Evolutionary conservation across 2,329 filamentous ascomycete genomes (phyloP), one percentile per base, ranked within the genome.

Genomic region (Lomentospora prolificans): DNA sequence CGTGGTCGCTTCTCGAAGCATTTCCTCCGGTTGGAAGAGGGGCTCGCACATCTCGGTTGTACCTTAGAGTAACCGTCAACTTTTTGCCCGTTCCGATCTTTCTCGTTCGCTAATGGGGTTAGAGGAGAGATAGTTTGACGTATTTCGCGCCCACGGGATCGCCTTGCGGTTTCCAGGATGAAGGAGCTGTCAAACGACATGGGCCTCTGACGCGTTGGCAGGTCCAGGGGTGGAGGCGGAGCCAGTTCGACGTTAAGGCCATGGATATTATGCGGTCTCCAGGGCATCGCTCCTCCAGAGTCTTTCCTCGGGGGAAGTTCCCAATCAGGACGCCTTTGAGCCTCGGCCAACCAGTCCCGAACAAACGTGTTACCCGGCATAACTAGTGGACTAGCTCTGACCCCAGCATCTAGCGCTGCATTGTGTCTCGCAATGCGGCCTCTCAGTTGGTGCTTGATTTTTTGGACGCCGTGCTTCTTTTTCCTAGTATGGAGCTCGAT

Each of bases 1-100:
- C 84, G 75, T 17, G 74, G 67, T 50, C 71, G 71, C 61, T 74
- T 81, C 55, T 79, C 73, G 56, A 76, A 83, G 9, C 10, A 46
- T 24, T 50, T 55, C 22, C 17, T 55, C 50, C 30, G 58, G 57
- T 36, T 53, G 36, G 53, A 60, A 58, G 56, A 41, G 19, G 36
- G 19, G 9, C 3, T 17, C 12, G 19, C 36, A 7, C n/a, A 41
- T 8, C 36, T 17, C 36, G 19, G 10, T 17, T 14, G 36, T 8
- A 14, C 10, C 14, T 39, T 39, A 2, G 14, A 17, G 3, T 6
- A 41, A 12, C 36, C 36, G 2, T 17, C 36, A 17, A 17, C 19
- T 17, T 17, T 17, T 7, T 41, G n/a, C 5, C n/a, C n/a, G 36
- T 19, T 17, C n/a, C 7, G 7, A 17, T 41, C 14, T 14, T 6